Evolutionary conservation across 2,329 filamentous ascomycete genomes (phyloP).

Genomic region (Aureobasidium leucospermi): DNA sequence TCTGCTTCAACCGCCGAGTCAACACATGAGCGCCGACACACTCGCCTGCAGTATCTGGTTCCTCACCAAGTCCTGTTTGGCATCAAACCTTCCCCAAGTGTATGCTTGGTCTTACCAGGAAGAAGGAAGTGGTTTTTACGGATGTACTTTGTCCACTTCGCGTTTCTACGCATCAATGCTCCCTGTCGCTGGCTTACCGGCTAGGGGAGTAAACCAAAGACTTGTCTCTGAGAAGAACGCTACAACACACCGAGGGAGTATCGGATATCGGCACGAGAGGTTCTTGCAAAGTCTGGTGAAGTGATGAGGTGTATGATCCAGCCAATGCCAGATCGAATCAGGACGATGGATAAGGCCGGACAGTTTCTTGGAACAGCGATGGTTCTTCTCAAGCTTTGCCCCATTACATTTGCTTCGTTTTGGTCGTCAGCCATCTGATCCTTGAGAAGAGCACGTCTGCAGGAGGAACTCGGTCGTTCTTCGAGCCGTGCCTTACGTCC

Average conservation of each 20-base stretch:
- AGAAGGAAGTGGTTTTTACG: conserved; percentile 69
- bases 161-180: conserved; percentile 42
- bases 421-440: background rate
- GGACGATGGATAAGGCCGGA: conserved; percentile 13
- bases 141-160: conserved; percentile 87
- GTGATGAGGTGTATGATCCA: conserved; percentile 19
- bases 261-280: conserved; percentile 16
- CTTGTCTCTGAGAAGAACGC: conserved; percentile 83
- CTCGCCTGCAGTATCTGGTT: conserved; percentile 19
- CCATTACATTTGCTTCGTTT: background rate
- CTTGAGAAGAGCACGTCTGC: background rate
- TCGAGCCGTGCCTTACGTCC: background rate
- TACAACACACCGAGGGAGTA: conserved; percentile 59
- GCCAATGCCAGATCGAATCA: conserved; percentile 12
- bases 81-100: conserved; percentile 18
- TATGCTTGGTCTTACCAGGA: conserved; percentile 23
- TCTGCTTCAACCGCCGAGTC: conserved; percentile 43
- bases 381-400: conserved; percentile 20
- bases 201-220: conserved; percentile 70
- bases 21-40: conserved; percentile 50
- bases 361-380: conserved; percentile 11
- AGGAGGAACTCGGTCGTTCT: background rate
- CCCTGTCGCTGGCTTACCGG: conserved; percentile 39
- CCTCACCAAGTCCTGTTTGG: conserved; percentile 12
- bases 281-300: conserved; percentile 20